Evolutionary conservation across 1,139 yeast genomes (phyloP).

Genomic region (Diutina pseudorugosa): DNA sequence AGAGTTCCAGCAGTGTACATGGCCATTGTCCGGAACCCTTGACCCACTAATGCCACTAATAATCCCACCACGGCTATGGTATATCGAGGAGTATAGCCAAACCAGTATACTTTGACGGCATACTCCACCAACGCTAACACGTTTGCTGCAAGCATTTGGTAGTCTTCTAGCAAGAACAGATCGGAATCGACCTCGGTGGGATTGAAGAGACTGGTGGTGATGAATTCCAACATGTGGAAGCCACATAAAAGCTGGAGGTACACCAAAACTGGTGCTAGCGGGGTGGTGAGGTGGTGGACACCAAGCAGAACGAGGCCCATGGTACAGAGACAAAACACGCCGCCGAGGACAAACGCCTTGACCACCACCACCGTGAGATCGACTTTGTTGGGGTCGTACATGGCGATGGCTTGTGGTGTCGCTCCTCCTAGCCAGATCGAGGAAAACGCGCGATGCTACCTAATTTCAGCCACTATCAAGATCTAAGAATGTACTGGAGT

Average conservation of each 20-base stretch:
- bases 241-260: slow-evolving; percentile 24
- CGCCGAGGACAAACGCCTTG: slow-evolving; percentile 24
- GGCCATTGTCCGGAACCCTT: slow-evolving; percentile 52
- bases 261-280: slow-evolving; percentile 13
- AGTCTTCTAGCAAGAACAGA: slow-evolving; percentile 66
- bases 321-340: background rate
- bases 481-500: too few relatives aligned
- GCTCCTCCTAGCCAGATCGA: background rate
- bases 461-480: too few relatives aligned
- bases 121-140: background rate
- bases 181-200: slow-evolving; percentile 52
- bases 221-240: slow-evolving; percentile 78
- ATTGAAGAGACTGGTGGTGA: slow-evolving; percentile 65
- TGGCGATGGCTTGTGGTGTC: background rate
- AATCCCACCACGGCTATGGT: slow-evolving; percentile 29
- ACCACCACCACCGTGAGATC: slow-evolving; percentile 20
- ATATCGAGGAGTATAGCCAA: background rate
- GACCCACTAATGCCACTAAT: slow-evolving; percentile 43
- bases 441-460: background rate
- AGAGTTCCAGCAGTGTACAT: slow-evolving; percentile 83
- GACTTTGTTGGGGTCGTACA: slow-evolving; percentile 15
- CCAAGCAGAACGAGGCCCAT: slow-evolving; percentile 7
- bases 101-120: background rate
- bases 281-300: slow-evolving; percentile 5
- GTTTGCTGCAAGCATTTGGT: slow-evolving; percentile 2